Evolutionary conservation across 202 grass and related monocot genomes (phyloP).

Genomic region (Dendrocalamus latiflorus): DNA sequence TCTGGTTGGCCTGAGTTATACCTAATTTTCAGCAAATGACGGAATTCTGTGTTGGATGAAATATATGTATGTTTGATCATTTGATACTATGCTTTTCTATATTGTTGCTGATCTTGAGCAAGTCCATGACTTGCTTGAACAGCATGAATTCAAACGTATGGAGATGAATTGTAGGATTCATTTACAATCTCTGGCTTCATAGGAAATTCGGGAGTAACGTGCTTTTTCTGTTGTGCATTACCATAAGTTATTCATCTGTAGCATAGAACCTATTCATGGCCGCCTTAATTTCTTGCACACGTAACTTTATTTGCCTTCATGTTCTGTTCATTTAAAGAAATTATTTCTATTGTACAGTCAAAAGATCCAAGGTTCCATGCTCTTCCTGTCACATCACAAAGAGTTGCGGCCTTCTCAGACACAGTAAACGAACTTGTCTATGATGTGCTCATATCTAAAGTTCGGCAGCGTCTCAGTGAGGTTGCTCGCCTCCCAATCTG

Average conservation of each 20-base stretch:
- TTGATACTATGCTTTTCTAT: slow-evolving; percentile 9
- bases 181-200: neutral
- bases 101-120: neutral
- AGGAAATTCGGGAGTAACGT: neutral
- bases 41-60: neutral
- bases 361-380: slow-evolving; percentile 93
- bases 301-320: neutral
- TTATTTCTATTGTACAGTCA: too few species aligned
- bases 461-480: too few species aligned
- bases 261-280: neutral
- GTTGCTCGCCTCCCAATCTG: too few species aligned
- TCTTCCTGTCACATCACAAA: too few species aligned
- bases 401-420: too few species aligned
- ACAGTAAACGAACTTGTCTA: too few species aligned
- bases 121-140: neutral
- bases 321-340: neutral
- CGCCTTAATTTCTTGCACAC: neutral
- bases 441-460: too few species aligned
- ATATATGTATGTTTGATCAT: neutral
- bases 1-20: neutral
- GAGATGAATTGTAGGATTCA: neutral
- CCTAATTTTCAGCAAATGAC: neutral
- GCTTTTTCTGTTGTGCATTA: neutral
- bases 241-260: neutral
- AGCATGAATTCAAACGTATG: neutral